Base-by-base conservation (phyloP, 2,329 filamentous ascomycete genomes). In the Diaporthe ilicicola region DNA sequence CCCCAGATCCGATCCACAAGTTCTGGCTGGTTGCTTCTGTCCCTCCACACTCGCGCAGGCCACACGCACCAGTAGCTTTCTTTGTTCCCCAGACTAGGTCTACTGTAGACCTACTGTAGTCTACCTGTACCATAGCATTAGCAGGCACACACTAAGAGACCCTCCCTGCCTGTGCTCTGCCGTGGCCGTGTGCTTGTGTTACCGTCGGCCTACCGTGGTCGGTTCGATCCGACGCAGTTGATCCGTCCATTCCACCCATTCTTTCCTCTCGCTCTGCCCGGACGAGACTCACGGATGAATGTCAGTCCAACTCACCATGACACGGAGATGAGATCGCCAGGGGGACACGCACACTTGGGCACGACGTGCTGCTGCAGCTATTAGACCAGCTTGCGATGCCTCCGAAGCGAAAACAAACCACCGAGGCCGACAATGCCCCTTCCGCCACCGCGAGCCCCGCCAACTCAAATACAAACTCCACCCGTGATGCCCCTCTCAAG, bases 401-500 rank as follows among this genome's bases (percentile, higher is more conserved):
- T 65, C 77, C 80, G 51, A 84, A 82, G 76, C 80, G 79, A 67
- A 81, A 79, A 70, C 62, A 72, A 39, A 75, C 77, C 81, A 77
- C 74, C 66, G 77, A 78, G 69, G 74, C 75, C 71, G 69, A 70
- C 66, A 66, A 73, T 22, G 46, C 37, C 42, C 67, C 73, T 29
- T 39, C 66, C 61, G 64, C 72, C 32, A 65, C 70, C 56, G 51
- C 59, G 32, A 70, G 62, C 50, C 62, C 71, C 42, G n/a, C 65
- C 69, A 13, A 46, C 59, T 19, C 67, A 54, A 65, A 67, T 65
- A 15, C 73, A 6, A 24, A 34, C 34, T 29, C 56, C 13, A n/a
- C 78, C 32, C 59, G 59, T n/a, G 59, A 64, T 13, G 74, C 78
- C 48, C 81, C 81, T 42, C 76, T 80, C 74, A 92, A 92, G 79